A percentile compares a stretch with the other conserved stretches of the same genome.
Evolutionary conservation across 2,329 filamentous ascomycete species (phyloP).

Genomic region (Myrmaecium sp.): DNA sequence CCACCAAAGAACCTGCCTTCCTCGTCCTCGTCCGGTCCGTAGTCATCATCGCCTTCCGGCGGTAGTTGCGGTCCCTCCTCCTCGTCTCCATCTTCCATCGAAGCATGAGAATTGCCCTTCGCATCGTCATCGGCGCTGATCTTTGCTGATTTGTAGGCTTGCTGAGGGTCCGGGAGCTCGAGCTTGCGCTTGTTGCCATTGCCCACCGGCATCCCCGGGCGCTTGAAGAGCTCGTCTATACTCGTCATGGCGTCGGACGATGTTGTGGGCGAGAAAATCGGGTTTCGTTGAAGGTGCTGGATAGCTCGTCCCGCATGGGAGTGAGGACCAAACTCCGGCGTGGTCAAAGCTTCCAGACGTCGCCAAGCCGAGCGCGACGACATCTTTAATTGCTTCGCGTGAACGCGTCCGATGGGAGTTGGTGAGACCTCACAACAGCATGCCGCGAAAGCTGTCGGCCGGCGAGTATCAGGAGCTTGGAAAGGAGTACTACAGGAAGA

Average conservation of each 20-base stretch:
- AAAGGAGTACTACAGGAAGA: conserved; percentile 17
- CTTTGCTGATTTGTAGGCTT: conserved; percentile 45
- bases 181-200: conserved; percentile 42
- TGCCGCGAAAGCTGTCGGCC: conserved; percentile 15
- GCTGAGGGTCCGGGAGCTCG: conserved; percentile 38
- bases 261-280: neutral
- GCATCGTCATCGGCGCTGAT: conserved; percentile 32
- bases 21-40: conserved; percentile 50
- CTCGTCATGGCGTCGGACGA: conserved; percentile 31
- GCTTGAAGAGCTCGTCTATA: conserved; percentile 47
- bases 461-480: conserved; percentile 20
- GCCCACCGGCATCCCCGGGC: conserved; percentile 29
- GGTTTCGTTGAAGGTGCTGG: neutral
- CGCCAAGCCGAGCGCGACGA: neutral
- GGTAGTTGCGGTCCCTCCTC: conserved; percentile 37
- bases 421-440: conserved; percentile 5
- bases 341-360: neutral
- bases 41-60: conserved; percentile 36
- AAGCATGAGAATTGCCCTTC: conserved; percentile 29
- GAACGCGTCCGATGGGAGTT: conserved; percentile 2
- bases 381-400: neutral
- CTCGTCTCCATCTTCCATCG: conserved; percentile 31
- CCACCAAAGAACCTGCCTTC: conserved; percentile 93
- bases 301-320: neutral
- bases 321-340: neutral